Percentiles rank a stretch among this genome's conserved stretches.
Conservation (phyloP, 306 rosid species). For the Rosa lucieae region DNA sequence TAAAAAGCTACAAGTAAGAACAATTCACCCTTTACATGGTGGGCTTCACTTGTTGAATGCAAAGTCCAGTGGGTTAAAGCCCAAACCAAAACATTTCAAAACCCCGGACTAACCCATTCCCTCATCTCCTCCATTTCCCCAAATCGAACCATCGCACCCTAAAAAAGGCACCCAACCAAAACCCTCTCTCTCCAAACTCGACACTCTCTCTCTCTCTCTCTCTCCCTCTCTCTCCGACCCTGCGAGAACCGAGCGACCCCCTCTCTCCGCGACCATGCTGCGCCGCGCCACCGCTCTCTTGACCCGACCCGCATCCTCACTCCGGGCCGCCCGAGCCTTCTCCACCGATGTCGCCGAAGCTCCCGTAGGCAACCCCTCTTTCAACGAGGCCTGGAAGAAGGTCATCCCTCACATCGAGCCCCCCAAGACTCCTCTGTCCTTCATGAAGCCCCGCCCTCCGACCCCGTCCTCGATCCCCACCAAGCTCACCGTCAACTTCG, state of each 20-base stretch:
- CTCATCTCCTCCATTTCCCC: too few relatives aligned
- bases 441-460: constrained; percentile 73
- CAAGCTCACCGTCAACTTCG: constrained; percentile 93
- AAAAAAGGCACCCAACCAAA: too few relatives aligned
- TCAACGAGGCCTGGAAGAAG: constrained; percentile 75
- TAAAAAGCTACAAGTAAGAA: too few relatives aligned
- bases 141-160: too few relatives aligned
- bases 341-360: constrained; percentile 62
- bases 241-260: constrained; percentile 93
- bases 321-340: constrained; percentile 44
- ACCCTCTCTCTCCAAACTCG: background rate
- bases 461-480: constrained; percentile 65
- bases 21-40: too few relatives aligned
- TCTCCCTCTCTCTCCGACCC: constrained; percentile 66
- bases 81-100: too few relatives aligned
- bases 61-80: too few relatives aligned
- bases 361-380: constrained; percentile 29
- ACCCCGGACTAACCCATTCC: too few relatives aligned
- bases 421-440: constrained; percentile 70
- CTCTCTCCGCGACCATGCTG: constrained; percentile 45
- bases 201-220: background rate
- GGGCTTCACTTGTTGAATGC: too few relatives aligned
- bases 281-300: constrained; percentile 65
- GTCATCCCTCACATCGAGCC: constrained; percentile 64
- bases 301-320: constrained; percentile 33